phyloP scores from a whole-genome alignment of 2,329 filamentous ascomycete genomes.

The Claviceps sorghi region DNA sequence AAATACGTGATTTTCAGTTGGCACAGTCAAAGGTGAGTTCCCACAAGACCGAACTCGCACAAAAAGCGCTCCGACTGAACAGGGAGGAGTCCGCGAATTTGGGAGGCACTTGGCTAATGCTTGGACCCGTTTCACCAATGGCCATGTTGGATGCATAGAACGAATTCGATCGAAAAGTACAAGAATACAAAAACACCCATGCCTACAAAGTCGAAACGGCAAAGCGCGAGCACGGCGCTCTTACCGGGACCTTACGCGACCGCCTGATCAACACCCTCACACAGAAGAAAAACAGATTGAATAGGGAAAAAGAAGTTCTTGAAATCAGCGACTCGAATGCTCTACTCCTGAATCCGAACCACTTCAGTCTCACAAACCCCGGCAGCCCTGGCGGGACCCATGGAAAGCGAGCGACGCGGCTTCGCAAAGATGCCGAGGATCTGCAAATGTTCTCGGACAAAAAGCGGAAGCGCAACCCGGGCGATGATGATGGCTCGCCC shows the following conservation, averaged over 20 bases:
- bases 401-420: conserved; percentile 46
- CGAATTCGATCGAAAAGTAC: conserved; percentile 47
- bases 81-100: no score
- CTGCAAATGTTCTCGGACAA: conserved; percentile 40
- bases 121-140: background rate
- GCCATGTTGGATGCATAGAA: conserved; percentile 25
- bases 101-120: background rate
- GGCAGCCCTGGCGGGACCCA: conserved; percentile 48
- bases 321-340: conserved; percentile 54
- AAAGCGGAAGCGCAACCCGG: conserved; percentile 47
- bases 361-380: conserved; percentile 52
- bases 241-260: conserved; percentile 47
- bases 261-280: conserved; percentile 52
- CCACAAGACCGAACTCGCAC: background rate
- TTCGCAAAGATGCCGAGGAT: conserved; percentile 47
- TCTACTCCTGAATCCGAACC: conserved; percentile 50
- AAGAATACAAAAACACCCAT: conserved; percentile 44
- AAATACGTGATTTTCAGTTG: conserved; percentile 73
- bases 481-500: conserved; percentile 49
- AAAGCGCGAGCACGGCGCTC: conserved; percentile 43
- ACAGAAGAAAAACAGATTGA: conserved; percentile 48
- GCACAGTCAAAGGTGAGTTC: conserved; percentile 61
- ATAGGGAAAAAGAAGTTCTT: conserved; percentile 51
- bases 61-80: no score
- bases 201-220: conserved; percentile 49